phyloP scores from a whole-genome alignment of 2,329 filamentous ascomycete genomes.

The Tolypocladium paradoxum region DNA sequence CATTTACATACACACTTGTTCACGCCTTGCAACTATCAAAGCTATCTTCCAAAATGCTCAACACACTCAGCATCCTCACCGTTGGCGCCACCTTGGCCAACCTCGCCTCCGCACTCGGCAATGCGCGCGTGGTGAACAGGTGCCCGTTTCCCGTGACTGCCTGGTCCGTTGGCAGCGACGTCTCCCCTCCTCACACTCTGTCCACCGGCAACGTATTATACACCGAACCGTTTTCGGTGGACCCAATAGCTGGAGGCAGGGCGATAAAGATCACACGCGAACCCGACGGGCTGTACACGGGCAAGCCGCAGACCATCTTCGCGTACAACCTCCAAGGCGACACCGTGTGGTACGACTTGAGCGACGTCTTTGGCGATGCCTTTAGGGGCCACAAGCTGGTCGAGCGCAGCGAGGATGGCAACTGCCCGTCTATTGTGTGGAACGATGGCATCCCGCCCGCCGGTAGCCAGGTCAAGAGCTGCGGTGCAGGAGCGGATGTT shows the following conservation, averaged over 20 bases:
- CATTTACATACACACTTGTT: no score
- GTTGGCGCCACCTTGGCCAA: constrained; percentile 2
- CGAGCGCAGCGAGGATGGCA: constrained; percentile 14
- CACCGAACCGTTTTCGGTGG: constrained; percentile 20
- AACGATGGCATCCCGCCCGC: constrained; percentile 20
- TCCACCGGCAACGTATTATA: constrained; percentile 16
- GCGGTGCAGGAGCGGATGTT: constrained; percentile 19
- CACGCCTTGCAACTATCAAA: no score
- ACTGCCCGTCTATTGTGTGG: constrained; percentile 26
- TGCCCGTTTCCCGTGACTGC: constrained; percentile 23
- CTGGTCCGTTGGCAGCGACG: constrained; percentile 25
- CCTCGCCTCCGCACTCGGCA: constrained; percentile 14
- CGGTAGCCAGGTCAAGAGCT: constrained; percentile 27
- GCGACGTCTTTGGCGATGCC: constrained; percentile 27
- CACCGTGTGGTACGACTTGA: constrained; percentile 28
- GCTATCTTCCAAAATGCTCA: constrained; percentile 5
- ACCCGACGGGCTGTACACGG: constrained; percentile 25
- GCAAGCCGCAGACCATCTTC: constrained; percentile 27
- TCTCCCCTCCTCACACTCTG: constrained; percentile 17
- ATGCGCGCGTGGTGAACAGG: constrained; percentile 25
- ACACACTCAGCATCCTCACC: constrained; percentile 4
- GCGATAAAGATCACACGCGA: constrained; percentile 25
- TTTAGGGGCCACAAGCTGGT: constrained; percentile 23
- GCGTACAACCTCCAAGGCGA: constrained; percentile 25
- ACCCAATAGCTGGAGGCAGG: constrained; percentile 26